Conservation (phyloP, 2,329 filamentous ascomycete genomes). For the Microsporum ferrugineum region DNA sequence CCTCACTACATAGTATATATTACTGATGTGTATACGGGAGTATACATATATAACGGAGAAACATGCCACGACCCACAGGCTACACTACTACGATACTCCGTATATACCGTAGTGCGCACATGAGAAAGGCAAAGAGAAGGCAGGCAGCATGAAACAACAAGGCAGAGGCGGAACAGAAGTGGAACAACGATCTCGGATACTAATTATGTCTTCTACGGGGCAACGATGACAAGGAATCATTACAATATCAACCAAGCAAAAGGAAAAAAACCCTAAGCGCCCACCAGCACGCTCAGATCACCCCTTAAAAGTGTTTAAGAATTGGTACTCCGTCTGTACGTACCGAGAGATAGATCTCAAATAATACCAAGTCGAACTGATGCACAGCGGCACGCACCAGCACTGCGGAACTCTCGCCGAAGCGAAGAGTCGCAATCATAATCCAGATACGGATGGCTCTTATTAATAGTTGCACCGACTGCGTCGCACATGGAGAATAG, state of each 20-base stretch:
- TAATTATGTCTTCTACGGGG: not conserved
- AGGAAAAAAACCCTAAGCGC: not conserved
- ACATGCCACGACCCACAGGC: constrained; percentile 2
- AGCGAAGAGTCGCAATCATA: not conserved
- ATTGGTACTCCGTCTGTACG: not conserved
- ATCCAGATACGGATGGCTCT: not conserved
- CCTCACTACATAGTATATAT: not conserved
- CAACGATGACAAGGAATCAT: not conserved
- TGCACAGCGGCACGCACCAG: not conserved
- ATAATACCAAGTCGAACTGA: not conserved
- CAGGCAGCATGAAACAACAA: not conserved
- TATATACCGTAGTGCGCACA: not conserved
- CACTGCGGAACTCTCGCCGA: not conserved
- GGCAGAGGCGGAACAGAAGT: constrained; percentile 1
- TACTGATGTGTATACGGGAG: no score
- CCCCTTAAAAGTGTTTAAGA: not conserved
- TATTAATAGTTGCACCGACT: constrained; percentile 1
- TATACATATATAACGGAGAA: not conserved
- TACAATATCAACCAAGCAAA: not conserved
- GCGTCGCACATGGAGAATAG: not conserved
- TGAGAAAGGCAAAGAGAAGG: not conserved
- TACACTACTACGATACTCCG: not conserved
- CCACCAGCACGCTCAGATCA: not conserved
- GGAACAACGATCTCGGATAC: constrained; percentile 1
- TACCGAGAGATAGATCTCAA: not conserved